phyloP scores from a whole-genome alignment of 106 monocot species.

The Iris macrosiphon region DNA sequence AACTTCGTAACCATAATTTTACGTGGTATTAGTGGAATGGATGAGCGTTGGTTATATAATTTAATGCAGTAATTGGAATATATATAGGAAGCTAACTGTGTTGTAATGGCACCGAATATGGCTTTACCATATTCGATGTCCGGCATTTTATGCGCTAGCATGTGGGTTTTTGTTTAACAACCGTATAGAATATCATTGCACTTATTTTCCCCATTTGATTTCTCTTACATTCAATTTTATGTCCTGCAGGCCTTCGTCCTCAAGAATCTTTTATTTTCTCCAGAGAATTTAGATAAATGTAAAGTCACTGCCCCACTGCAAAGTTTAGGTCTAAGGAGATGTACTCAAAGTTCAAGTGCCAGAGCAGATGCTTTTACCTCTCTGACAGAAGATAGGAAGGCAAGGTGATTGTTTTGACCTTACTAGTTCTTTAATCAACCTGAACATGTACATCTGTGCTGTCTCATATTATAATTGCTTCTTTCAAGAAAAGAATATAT shows the following conservation, averaged over 20 bases:
- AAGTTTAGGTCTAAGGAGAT: conserved; percentile 22
- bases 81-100: too few species aligned
- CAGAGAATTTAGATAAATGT: conserved; percentile 30
- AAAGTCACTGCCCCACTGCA: conserved; percentile 13
- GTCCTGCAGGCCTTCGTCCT: conserved; percentile 61
- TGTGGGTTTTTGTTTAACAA: too few species aligned
- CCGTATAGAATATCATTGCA: too few species aligned
- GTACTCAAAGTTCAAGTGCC: conserved; percentile 19
- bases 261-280: conserved; percentile 60
- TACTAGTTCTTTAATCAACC: not conserved
- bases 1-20: not conserved
- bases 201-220: not conserved
- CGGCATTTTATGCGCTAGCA: too few species aligned
- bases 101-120: too few species aligned
- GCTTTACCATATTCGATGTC: too few species aligned
- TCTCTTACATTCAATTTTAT: conserved; percentile 10
- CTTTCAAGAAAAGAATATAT: not conserved
- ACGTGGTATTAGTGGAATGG: not conserved
- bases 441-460: not conserved
- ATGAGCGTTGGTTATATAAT: not conserved
- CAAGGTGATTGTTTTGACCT: conserved; percentile 38
- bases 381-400: conserved; percentile 56
- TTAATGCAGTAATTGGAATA: not conserved
- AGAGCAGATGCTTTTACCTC: conserved; percentile 33
- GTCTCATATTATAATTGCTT: not conserved